Evolutionary conservation across 1,139 yeast genomes (phyloP).

Genomic region (Scheffersomyces quercinus): DNA sequence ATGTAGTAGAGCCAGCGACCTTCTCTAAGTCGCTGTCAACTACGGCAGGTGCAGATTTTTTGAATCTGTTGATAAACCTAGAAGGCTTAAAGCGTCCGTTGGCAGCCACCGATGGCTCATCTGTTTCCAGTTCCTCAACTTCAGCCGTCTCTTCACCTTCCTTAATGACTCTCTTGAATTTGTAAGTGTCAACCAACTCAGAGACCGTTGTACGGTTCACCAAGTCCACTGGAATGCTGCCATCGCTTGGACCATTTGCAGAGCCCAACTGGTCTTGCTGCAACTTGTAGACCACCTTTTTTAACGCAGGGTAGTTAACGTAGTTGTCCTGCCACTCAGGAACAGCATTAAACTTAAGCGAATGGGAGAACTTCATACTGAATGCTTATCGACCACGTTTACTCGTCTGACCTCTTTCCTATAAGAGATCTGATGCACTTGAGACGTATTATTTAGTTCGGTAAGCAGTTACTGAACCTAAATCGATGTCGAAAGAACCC

Average conservation of each 20-base stretch:
- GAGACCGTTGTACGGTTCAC: constrained; percentile 26
- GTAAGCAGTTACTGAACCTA: too few species aligned
- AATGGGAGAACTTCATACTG: constrained; percentile 70
- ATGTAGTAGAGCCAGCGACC: not conserved
- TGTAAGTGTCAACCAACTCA: constrained; percentile 24
- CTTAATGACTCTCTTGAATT: constrained; percentile 2
- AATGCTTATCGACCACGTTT: not conserved
- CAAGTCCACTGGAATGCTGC: constrained; percentile 19
- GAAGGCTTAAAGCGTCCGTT: constrained; percentile 10
- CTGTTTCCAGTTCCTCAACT: constrained; percentile 4
- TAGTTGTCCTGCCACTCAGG: constrained; percentile 78
- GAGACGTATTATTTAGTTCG: too few species aligned
- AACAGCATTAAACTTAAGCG: constrained; percentile 75
- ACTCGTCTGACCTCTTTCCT: not conserved
- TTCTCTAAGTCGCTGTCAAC: constrained; percentile 1
- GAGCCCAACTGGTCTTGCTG: constrained; percentile 36
- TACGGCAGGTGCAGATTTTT: constrained; percentile 3
- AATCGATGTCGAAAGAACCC: not conserved
- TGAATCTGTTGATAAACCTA: constrained; percentile 16
- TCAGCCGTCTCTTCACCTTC: not conserved
- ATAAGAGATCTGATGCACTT: too few species aligned
- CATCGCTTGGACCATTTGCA: constrained; percentile 26
- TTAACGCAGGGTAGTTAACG: constrained; percentile 63
- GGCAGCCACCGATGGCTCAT: constrained; percentile 6
- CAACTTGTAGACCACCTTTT: constrained; percentile 56